phyloP scores from a whole-genome alignment of 768 basidiomycete genomes.

The Pulveroboletus sp. region DNA sequence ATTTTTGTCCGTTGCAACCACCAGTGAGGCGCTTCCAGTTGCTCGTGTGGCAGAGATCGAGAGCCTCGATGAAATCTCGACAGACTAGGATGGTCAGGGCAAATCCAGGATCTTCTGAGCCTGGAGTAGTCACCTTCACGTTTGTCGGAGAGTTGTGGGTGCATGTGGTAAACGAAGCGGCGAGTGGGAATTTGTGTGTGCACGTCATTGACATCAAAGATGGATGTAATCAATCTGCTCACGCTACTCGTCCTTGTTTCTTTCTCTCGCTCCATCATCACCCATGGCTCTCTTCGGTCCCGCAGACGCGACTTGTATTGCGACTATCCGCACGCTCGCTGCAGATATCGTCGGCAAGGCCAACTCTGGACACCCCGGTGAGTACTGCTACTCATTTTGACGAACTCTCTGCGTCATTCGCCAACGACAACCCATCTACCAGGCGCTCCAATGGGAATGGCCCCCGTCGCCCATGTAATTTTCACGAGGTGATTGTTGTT shows the following conservation, averaged over 20 bases:
- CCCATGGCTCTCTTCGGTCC: slow-evolving; percentile 38
- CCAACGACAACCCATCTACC: slow-evolving; percentile 1
- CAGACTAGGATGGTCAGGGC: slow-evolving; percentile 44
- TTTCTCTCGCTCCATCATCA: slow-evolving; percentile 10
- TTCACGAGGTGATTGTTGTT: slow-evolving; percentile 55
- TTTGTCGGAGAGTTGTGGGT: slow-evolving; percentile 68
- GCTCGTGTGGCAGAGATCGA: slow-evolving; percentile 63
- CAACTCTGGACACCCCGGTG: slow-evolving; percentile 90
- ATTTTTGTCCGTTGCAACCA: slow-evolving; percentile 64
- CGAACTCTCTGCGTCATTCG: neutral
- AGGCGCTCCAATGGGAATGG: slow-evolving; percentile 96
- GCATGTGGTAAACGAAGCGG: slow-evolving; percentile 41
- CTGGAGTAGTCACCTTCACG: slow-evolving; percentile 40
- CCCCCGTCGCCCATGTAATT: slow-evolving; percentile 74
- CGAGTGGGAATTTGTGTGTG: neutral
- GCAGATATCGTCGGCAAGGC: slow-evolving; percentile 78
- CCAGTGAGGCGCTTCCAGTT: slow-evolving; percentile 64
- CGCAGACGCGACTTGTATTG: slow-evolving; percentile 55
- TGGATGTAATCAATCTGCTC: slow-evolving; percentile 9
- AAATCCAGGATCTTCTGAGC: neutral
- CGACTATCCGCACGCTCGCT: slow-evolving; percentile 73
- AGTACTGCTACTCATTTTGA: neutral
- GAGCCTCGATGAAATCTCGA: slow-evolving; percentile 72
- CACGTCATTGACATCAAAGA: neutral
- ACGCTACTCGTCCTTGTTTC: slow-evolving; percentile 1